These are phyloP conservation scores for Helotiales sp. DNA, from an alignment of 2,329 filamentous ascomycete genomes.

Conservation along the genomic window DNA sequence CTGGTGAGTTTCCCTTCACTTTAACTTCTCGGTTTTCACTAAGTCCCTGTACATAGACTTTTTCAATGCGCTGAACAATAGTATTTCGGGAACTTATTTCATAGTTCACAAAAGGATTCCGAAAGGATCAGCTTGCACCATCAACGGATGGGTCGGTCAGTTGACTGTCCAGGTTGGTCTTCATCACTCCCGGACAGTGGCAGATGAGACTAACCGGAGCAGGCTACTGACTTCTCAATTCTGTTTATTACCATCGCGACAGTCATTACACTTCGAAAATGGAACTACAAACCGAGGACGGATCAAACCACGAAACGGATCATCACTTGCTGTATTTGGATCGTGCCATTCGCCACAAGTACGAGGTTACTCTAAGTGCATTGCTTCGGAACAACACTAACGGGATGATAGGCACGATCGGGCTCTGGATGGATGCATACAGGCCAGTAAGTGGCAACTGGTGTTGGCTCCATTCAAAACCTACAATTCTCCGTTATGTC, in stretches of 20 bases:
- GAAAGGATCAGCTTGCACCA: conserved; percentile 44
- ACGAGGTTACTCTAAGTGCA: neutral
- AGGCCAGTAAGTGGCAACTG: conserved; percentile 48
- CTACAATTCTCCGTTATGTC: conserved; percentile 43
- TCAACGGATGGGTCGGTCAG: conserved; percentile 53
- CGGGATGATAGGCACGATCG: conserved; percentile 15
- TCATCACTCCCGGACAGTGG: neutral
- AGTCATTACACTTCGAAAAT: conserved; percentile 47
- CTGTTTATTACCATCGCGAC: conserved; percentile 52
- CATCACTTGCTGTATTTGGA: conserved; percentile 22
- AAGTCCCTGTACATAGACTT: conserved; percentile 12
- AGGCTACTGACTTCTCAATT: conserved; percentile 49
- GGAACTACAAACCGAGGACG: conserved; percentile 43
- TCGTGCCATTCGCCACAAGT: conserved; percentile 26
- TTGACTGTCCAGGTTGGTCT: conserved; percentile 48
- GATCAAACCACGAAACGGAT: conserved; percentile 10
- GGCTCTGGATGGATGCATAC: conserved; percentile 20
- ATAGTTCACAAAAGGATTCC: conserved; percentile 20
- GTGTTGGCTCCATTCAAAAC: conserved; percentile 47
- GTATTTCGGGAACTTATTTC: conserved; percentile 25
- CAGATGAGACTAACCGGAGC: neutral
- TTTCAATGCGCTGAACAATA: conserved; percentile 26
- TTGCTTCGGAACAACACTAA: neutral
- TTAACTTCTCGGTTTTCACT: neutral
- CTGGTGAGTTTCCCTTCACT: conserved; percentile 19